A percentile compares a stretch with the other conserved stretches of the same genome.
phyloP scores from a whole-genome alignment of 768 basidiomycete genomes.

The Hemileccinum impolitum region DNA sequence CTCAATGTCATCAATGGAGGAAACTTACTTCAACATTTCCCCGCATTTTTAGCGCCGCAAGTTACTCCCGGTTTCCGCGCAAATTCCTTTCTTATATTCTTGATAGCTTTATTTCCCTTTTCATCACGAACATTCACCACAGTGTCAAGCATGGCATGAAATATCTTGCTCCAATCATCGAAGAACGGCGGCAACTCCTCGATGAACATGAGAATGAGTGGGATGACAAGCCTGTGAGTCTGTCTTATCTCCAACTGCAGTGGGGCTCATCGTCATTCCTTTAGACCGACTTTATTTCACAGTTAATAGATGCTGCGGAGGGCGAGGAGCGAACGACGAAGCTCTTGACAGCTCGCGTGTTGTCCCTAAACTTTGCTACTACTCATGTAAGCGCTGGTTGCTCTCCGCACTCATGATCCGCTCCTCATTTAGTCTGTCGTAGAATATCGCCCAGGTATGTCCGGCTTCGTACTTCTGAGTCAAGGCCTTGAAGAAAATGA shows the following conservation, averaged over 20 bases:
- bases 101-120: slow-evolving; percentile 4
- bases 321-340: slow-evolving; percentile 15
- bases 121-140: slow-evolving; percentile 8
- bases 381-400: slow-evolving; percentile 18
- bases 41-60: slow-evolving; percentile 32
- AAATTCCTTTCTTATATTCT: too few relatives aligned
- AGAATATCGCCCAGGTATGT: slow-evolving; percentile 21
- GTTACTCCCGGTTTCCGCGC: slow-evolving; percentile 42
- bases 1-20: slow-evolving; percentile 23
- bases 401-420: not conserved
- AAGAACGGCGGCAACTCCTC: slow-evolving; percentile 24
- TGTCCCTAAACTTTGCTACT: slow-evolving; percentile 17
- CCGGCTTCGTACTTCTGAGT: not conserved
- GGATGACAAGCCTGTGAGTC: too few relatives aligned
- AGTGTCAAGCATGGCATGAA: slow-evolving; percentile 6
- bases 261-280: too few relatives aligned
- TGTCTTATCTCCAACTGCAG: too few relatives aligned
- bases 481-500: slow-evolving; percentile 22
- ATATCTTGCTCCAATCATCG: slow-evolving; percentile 31
- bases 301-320: slow-evolving; percentile 28
- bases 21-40: slow-evolving; percentile 17
- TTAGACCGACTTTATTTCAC: slow-evolving; percentile 33
- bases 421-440: not conserved
- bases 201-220: slow-evolving; percentile 27
- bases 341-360: slow-evolving; percentile 22